Conservation (phyloP, 177 flowering plant genomes). For the Vitis hybrid region DNA sequence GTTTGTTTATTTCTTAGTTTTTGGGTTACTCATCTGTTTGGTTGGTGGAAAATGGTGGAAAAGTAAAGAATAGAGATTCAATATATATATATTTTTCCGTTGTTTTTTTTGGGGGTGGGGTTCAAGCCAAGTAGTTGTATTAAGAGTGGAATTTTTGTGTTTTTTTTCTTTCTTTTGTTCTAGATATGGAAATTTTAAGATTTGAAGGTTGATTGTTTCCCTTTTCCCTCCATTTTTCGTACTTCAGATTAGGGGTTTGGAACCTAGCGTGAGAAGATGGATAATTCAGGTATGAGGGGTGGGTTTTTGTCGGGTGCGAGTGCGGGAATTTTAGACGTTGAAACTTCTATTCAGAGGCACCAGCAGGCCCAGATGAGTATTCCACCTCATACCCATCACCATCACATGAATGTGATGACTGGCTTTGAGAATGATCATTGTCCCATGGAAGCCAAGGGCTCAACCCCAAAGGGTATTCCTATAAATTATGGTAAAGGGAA, state of each 20-base stretch:
- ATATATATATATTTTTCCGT: no score
- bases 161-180: no score
- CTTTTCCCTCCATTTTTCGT: no score
- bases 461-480: conserved; percentile 17
- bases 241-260: not conserved
- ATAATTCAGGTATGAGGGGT: conserved; percentile 38
- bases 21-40: no score
- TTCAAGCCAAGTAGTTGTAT: no score
- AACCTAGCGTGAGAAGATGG: conserved; percentile 26
- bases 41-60: no score
- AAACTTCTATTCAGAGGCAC: conserved; percentile 34
- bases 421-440: conserved; percentile 30
- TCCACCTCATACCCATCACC: conserved; percentile 22
- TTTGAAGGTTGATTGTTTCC: no score
- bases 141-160: no score
- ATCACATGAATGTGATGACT: conserved; percentile 26
- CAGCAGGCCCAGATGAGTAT: conserved; percentile 28
- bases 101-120: no score
- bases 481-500: conserved; percentile 34
- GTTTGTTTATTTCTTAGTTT: no score
- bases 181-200: no score
- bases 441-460: conserved; percentile 23
- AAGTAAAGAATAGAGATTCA: no score
- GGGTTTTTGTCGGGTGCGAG: conserved; percentile 39
- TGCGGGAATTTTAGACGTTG: conserved; percentile 39